phyloP scores from a whole-genome alignment of 768 basidiomycete species.

The Lentinula aciculospora region DNA sequence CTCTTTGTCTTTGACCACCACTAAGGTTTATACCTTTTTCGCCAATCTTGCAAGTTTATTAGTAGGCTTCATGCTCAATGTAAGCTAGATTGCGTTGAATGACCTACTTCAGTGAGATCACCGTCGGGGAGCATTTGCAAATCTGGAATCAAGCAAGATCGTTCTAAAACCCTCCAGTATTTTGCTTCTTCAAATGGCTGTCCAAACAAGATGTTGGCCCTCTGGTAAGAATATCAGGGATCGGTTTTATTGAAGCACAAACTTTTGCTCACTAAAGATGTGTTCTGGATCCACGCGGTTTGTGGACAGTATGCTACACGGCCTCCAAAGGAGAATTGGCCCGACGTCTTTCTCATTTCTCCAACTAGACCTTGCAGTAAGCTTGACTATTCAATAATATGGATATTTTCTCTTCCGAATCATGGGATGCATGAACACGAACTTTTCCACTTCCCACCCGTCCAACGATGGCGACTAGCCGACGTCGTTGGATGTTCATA shows the following conservation, averaged over 20 bases:
- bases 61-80: background rate
- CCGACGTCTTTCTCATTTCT: conserved; percentile 56
- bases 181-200: conserved; percentile 55
- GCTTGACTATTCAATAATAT: conserved; percentile 47
- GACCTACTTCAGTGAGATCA: conserved; percentile 61
- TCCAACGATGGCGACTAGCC: conserved; percentile 59
- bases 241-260: background rate
- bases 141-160: conserved; percentile 57
- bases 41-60: conserved; percentile 45
- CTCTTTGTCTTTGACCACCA: conserved; percentile 64
- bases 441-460: conserved; percentile 66
- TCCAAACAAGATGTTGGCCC: conserved; percentile 68
- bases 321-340: conserved; percentile 56
- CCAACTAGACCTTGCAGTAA: conserved; percentile 60
- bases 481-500: conserved; percentile 51
- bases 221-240: conserved; percentile 21
- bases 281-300: conserved; percentile 75
- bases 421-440: conserved; percentile 5
- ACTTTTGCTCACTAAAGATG: conserved; percentile 39
- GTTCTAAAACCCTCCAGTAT: conserved; percentile 60
- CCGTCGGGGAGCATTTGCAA: conserved; percentile 62
- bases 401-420: too few species aligned
- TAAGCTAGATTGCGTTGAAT: background rate
- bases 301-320: conserved; percentile 67
- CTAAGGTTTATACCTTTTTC: conserved; percentile 65